A percentile compares a stretch with the other conserved stretches of the same genome.
Evolutionary conservation across 257 asterid genomes (phyloP).

Genomic region (Ocimum tenuiflorum): DNA sequence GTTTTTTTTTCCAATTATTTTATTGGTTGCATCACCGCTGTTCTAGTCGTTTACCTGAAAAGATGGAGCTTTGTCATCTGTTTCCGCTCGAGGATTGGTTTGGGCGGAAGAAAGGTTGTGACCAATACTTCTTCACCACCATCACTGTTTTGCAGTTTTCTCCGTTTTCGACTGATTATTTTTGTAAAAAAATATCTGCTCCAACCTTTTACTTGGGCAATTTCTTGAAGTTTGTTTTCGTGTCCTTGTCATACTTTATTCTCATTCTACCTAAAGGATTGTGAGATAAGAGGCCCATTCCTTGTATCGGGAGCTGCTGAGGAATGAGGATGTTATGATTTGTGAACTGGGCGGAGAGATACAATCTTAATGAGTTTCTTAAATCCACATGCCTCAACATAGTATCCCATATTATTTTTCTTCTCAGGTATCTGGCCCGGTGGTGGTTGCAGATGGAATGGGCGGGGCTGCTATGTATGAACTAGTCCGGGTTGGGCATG

Average conservation of each 20-base stretch:
- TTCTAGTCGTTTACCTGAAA: too few relatives aligned
- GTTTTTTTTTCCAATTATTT: too few relatives aligned
- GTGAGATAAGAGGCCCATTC: too few relatives aligned
- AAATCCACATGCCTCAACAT: background rate
- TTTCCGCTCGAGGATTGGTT: background rate
- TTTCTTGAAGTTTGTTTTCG: background rate
- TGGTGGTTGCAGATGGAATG: slow-evolving; percentile 99
- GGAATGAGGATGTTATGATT: background rate
- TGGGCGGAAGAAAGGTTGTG: background rate
- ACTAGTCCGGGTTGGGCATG: slow-evolving; percentile 92
- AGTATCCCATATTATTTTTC: background rate
- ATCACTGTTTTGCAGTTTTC: background rate
- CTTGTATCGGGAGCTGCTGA: background rate
- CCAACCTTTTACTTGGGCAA: background rate
- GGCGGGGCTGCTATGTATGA: slow-evolving; percentile 99
- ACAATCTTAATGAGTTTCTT: background rate
- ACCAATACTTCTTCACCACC: background rate
- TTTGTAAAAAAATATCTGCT: background rate
- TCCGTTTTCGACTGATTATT: background rate
- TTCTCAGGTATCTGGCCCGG: slow-evolving; percentile 87
- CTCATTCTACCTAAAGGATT: background rate
- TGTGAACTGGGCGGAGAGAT: background rate
- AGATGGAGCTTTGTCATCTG: background rate
- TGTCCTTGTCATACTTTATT: background rate
- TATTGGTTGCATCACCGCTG: background rate